phyloP scores from a whole-genome alignment of 2,329 filamentous ascomycete genomes.

The Aureobasidium pullulans region DNA sequence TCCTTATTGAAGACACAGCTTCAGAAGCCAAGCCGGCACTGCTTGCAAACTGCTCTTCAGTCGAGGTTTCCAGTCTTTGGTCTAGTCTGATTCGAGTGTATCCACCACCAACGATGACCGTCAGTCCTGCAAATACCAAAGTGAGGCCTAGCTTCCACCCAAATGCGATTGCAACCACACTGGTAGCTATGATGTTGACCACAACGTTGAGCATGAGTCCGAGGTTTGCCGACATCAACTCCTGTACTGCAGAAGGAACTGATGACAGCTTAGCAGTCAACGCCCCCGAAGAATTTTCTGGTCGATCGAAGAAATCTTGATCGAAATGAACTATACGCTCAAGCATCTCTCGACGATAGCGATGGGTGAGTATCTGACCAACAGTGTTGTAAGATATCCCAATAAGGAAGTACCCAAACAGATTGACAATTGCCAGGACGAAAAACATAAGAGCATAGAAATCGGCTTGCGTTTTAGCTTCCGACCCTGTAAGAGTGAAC shows the following conservation, averaged over 20 bases:
- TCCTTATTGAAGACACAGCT: conserved; percentile 28
- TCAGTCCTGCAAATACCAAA: conserved; percentile 27
- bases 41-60: conserved; percentile 24
- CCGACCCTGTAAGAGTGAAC: conserved; percentile 36
- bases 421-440: conserved; percentile 43
- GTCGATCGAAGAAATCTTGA: conserved; percentile 36
- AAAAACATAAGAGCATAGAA: conserved; percentile 53
- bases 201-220: conserved; percentile 45
- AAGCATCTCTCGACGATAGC: conserved; percentile 29
- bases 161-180: conserved; percentile 26
- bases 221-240: conserved; percentile 37
- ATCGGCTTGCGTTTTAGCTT: conserved; percentile 36
- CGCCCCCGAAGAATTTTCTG: conserved; percentile 38
- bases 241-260: conserved; percentile 40
- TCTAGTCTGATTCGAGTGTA: conserved; percentile 29
- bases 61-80: conserved; percentile 25
- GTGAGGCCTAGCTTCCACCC: conserved; percentile 33
- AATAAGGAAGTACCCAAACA: conserved; percentile 38
- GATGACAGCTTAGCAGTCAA: conserved; percentile 36
- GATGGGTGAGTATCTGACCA: background rate
- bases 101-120: conserved; percentile 27
- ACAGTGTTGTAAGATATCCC: conserved; percentile 38
- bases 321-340: conserved; percentile 35
- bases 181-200: conserved; percentile 26
- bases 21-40: conserved; percentile 30